Conservation (phyloP, 495 filamentous ascomycete genomes). For the Physcia stellaris region DNA sequence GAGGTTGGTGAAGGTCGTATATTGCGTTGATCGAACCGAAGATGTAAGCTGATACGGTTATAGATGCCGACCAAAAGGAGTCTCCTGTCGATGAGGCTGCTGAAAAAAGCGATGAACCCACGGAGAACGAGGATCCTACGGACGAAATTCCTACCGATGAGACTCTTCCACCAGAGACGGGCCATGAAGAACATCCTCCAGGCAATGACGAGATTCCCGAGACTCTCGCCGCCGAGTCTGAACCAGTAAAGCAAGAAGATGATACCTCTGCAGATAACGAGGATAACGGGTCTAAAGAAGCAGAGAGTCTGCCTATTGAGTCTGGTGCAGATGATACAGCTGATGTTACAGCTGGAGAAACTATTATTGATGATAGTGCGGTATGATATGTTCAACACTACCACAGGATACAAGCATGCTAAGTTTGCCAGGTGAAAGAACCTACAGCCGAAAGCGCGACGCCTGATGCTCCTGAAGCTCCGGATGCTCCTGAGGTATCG, state of each 20-base stretch:
- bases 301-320: too few species aligned
- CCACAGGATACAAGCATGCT: too few species aligned
- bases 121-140: background rate
- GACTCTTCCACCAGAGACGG: constrained; percentile 22
- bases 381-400: too few species aligned
- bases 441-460: too few species aligned
- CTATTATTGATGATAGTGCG: too few species aligned
- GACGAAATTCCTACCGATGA: background rate
- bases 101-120: background rate
- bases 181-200: constrained; percentile 15
- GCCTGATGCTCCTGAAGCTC: background rate
- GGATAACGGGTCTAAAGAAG: background rate
- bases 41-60: background rate
- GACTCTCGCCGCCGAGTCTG: background rate
- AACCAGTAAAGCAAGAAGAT: background rate
- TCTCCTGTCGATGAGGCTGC: background rate
- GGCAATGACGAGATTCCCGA: constrained; percentile 1
- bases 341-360: too few species aligned
- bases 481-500: background rate
- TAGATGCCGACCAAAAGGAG: background rate
- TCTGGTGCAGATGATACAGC: too few species aligned
- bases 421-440: too few species aligned
- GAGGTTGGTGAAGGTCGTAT: background rate
- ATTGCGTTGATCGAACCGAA: background rate
- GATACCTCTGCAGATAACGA: background rate